These are phyloP conservation scores for Tripterygium wilfordii DNA, from an alignment of 177 flowering plant species.

Conservation along the genomic window DNA sequence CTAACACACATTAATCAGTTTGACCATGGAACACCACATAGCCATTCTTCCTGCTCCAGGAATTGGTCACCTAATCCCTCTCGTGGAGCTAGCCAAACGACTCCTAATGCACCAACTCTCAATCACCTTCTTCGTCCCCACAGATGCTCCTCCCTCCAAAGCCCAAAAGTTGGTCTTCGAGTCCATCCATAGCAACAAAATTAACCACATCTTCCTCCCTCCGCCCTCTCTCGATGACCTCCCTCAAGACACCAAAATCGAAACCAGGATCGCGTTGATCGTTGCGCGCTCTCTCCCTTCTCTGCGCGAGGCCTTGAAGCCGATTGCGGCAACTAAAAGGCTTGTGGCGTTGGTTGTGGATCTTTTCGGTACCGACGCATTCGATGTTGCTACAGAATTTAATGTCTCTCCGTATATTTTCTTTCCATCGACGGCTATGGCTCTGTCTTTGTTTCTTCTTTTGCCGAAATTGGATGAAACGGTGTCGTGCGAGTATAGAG, in stretches of 20 bases:
- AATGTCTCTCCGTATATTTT: conserved; percentile 35
- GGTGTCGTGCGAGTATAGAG: conserved; percentile 1
- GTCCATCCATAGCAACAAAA: conserved; percentile 13
- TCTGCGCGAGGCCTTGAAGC: conserved; percentile 18
- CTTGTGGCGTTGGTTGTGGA: conserved; percentile 40
- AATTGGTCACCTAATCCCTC: conserved; percentile 43
- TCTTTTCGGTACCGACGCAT: conserved; percentile 47
- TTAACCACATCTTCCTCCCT: conserved; percentile 23
- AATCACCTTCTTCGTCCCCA: conserved; percentile 41
- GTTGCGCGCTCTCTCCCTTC: conserved; percentile 37
- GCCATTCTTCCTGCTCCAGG: conserved; percentile 37
- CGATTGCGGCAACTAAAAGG: conserved; percentile 3
- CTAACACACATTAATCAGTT: neutral
- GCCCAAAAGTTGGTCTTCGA: conserved; percentile 33
- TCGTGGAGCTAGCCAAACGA: conserved; percentile 33
- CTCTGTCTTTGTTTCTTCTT: conserved; percentile 28
- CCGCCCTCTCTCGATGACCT: conserved; percentile 19
- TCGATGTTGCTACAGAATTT: conserved; percentile 43
- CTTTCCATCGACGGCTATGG: conserved; percentile 40
- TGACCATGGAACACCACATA: conserved; percentile 9
- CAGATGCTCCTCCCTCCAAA: conserved; percentile 29
- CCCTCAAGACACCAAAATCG: conserved; percentile 16
- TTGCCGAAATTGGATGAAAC: conserved; percentile 17
- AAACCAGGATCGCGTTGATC: conserved; percentile 35
- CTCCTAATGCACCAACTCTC: conserved; percentile 21